Evolutionary conservation across 495 filamentous ascomycete species (phyloP).

Genomic region (Penicillium argentinense): DNA sequence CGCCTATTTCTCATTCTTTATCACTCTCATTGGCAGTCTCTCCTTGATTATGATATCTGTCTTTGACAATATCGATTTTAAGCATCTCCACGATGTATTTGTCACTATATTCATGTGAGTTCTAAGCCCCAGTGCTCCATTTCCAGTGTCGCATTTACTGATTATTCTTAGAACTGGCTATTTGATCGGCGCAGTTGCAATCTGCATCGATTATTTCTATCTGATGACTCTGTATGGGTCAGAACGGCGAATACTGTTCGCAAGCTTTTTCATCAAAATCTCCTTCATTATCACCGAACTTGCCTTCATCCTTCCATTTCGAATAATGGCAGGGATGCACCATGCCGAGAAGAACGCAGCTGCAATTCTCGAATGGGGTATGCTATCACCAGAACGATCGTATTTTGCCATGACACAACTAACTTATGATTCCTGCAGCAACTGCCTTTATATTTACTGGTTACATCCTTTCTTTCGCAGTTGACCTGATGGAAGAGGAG

Average conservation of each 20-base stretch:
- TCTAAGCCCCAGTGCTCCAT: background rate
- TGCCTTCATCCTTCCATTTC: conserved; percentile 19
- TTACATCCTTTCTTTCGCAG: conserved; percentile 20
- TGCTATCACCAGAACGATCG: background rate
- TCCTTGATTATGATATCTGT: conserved; percentile 18
- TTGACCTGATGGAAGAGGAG: conserved; percentile 13
- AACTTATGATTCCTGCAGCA: conserved; percentile 5
- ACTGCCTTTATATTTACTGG: conserved; percentile 23
- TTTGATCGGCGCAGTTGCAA: conserved; percentile 16
- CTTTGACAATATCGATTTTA: conserved; percentile 19
- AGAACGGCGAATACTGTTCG: conserved; percentile 14
- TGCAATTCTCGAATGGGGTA: conserved; percentile 22
- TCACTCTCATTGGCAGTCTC: conserved; percentile 17
- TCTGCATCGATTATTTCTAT: conserved; percentile 22
- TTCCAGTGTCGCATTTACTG: background rate
- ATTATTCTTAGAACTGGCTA: conserved; percentile 14
- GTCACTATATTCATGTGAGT: conserved; percentile 23
- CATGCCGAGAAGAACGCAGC: conserved; percentile 16
- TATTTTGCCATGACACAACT: background rate
- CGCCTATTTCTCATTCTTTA: conserved; percentile 16
- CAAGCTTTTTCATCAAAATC: conserved; percentile 21
- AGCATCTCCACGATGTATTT: conserved; percentile 16
- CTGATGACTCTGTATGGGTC: conserved; percentile 8
- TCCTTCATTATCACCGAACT: conserved; percentile 23
- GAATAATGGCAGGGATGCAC: conserved; percentile 10